Evolutionary conservation across 805 yeast genomes (phyloP).

Genomic region (Metschnikowia lunata): DNA sequence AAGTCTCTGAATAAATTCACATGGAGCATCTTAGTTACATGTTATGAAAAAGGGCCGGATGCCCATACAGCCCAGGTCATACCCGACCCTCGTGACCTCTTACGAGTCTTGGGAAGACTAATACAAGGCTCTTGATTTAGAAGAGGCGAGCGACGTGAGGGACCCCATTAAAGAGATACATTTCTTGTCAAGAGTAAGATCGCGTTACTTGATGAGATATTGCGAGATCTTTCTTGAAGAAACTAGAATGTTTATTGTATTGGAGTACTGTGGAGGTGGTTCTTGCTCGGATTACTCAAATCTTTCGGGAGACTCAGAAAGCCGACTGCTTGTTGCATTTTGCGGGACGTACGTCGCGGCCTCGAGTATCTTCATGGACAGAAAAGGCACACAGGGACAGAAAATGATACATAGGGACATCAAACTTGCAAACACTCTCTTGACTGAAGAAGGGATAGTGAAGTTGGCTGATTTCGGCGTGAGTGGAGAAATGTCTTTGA

Average conservation of each 20-base stretch:
- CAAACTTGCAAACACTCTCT: slow-evolving; percentile 81
- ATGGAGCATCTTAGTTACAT: too few species aligned
- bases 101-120: too few species aligned
- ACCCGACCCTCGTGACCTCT: too few species aligned
- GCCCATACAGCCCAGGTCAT: too few species aligned
- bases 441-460: slow-evolving; percentile 64
- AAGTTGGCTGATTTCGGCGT: slow-evolving; percentile 95
- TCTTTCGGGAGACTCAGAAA: slow-evolving; percentile 54
- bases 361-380: slow-evolving; percentile 72
- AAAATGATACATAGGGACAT: slow-evolving; percentile 88
- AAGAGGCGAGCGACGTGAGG: slow-evolving; percentile 66
- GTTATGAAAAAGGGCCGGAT: too few species aligned
- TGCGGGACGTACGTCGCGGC: slow-evolving; percentile 64
- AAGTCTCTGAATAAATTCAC: too few species aligned
- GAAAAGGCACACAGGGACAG: too few species aligned
- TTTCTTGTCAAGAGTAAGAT: slow-evolving; percentile 38
- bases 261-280: slow-evolving; percentile 97
- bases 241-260: slow-evolving; percentile 76
- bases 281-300: slow-evolving; percentile 76
- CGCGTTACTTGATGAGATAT: slow-evolving; percentile 58
- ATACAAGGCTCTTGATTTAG: slow-evolving; percentile 81
- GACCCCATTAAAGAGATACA: slow-evolving; percentile 73
- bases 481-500: slow-evolving; percentile 68
- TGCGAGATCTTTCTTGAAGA: slow-evolving; percentile 60
- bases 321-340: slow-evolving; percentile 44